Evolutionary conservation across 768 basidiomycete genomes (phyloP).

Genomic region (Boletus reticuloceps): DNA sequence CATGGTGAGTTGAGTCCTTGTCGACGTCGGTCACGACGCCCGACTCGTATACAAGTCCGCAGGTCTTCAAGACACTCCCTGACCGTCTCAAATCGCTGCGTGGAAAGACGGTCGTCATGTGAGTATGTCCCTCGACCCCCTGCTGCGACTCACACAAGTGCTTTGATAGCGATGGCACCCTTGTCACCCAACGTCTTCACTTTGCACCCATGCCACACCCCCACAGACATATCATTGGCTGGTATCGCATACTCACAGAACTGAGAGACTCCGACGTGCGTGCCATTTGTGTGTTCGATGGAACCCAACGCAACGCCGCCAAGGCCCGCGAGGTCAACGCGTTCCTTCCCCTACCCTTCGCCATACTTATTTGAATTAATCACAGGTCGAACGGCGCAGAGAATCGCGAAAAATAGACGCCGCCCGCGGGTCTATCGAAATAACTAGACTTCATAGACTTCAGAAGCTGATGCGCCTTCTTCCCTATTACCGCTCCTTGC

Average conservation of each 20-base stretch:
- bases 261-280: conserved; percentile 53
- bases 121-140: conserved; percentile 17
- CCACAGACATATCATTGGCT: conserved; percentile 71
- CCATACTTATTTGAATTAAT: conserved; percentile 1
- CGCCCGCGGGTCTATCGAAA: conserved; percentile 57
- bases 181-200: conserved; percentile 80
- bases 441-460: conserved; percentile 55
- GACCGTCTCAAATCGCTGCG: conserved; percentile 56
- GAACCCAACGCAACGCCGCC: conserved; percentile 59
- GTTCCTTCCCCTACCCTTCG: background rate
- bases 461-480: conserved; percentile 40
- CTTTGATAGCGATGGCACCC: conserved; percentile 72
- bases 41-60: conserved; percentile 44
- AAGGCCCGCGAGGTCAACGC: conserved; percentile 66
- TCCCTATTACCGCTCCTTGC: conserved; percentile 36
- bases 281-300: conserved; percentile 80
- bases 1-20: conserved; percentile 42
- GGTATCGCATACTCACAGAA: conserved; percentile 70
- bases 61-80: conserved; percentile 61
- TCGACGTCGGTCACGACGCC: background rate
- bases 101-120: conserved; percentile 78
- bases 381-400: conserved; percentile 55
- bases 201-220: conserved; percentile 63
- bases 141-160: background rate
- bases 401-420: conserved; percentile 45